Base-by-base conservation (phyloP, 441 rosid species). In the Metrosideros polymorpha region DNA sequence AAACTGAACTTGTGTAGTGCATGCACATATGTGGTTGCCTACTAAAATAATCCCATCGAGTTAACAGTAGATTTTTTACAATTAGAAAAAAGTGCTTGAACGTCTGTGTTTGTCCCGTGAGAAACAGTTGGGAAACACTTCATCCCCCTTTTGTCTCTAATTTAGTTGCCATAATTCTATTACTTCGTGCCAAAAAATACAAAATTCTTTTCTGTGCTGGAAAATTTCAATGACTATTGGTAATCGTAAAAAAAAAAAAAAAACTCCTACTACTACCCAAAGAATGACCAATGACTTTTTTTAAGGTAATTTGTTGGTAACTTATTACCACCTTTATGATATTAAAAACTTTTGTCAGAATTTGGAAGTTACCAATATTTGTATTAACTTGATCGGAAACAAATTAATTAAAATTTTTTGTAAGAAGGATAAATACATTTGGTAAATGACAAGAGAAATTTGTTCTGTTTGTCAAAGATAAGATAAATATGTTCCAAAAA, bases 331-430 rank as follows among this genome's bases (percentile, higher is more conserved):
- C 30, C 32, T 13, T 57, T 12, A n/a, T n/a, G 8, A 14, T 59
- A 14, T 29, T 14, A 3, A 0, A 59, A 14, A 15, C 5, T 59
- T 32, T 59, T 14, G 6, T 15, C 9, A 29, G 15, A 59, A 10
- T 59, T 29, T 29, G 35, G 9, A 29, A 59, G 35, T 29, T 59
- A 14, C 39, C 22, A 59, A 59, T 29, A 29, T 29, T 59, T 17
- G 17, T 59, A 29, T 17, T 29, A 59, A 59, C 22, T 29, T 13
- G 29, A 59, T 29, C 5, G 71, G 1, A 17, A 30, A 24, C 30
- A 32, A 63, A 25, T 30, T 63, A 1, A 8, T 7, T 8, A 3
- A 0, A 7, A 3, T 6, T 7, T n/a, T 14, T 50, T 0, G 32
- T 30, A 15, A 0, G 75, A 30, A 1, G n/a, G 75, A 30, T 61